Evolutionary conservation across 1,139 yeast genomes (phyloP).

Genomic region (Blastobotrys serpentis): DNA sequence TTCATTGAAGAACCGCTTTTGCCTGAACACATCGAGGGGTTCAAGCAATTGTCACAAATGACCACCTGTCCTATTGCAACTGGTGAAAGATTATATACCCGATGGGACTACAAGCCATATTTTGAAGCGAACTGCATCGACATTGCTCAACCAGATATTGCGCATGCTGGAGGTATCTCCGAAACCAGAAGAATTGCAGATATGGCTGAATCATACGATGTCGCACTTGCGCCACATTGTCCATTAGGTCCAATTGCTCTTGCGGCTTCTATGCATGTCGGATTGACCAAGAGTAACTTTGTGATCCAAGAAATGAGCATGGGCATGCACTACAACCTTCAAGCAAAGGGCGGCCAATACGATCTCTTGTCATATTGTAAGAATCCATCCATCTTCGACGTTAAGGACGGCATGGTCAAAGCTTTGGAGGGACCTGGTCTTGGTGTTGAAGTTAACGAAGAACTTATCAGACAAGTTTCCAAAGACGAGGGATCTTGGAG

Average conservation of each 20-base stretch:
- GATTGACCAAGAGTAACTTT: constrained; percentile 32
- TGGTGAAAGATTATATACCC: constrained; percentile 35
- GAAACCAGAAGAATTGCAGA: constrained; percentile 34
- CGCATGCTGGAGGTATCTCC: constrained; percentile 37
- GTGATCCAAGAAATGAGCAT: constrained; percentile 33
- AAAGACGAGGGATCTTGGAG: constrained; percentile 30
- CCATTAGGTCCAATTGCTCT: constrained; percentile 38
- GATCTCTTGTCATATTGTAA: constrained; percentile 32
- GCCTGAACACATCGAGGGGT: constrained; percentile 35
- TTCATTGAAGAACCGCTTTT: constrained; percentile 38
- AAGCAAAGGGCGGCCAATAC: constrained; percentile 23
- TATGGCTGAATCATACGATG: constrained; percentile 38
- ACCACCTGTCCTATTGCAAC: constrained; percentile 36
- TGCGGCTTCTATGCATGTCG: constrained; percentile 36
- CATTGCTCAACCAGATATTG: constrained; percentile 37
- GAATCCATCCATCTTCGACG: constrained; percentile 30
- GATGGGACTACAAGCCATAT: constrained; percentile 34
- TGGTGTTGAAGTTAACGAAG: constrained; percentile 34
- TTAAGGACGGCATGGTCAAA: constrained; percentile 29
- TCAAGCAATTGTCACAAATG: constrained; percentile 29
- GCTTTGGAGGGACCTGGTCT: constrained; percentile 32
- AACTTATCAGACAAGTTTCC: constrained; percentile 28
- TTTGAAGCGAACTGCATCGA: constrained; percentile 35
- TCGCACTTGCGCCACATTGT: constrained; percentile 38
- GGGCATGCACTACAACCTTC: constrained; percentile 34